A percentile compares a stretch with the other conserved stretches of the same genome.
Conservation (phyloP, 202 grass and related monocot genomes). For the Alloteropsis angusta region DNA sequence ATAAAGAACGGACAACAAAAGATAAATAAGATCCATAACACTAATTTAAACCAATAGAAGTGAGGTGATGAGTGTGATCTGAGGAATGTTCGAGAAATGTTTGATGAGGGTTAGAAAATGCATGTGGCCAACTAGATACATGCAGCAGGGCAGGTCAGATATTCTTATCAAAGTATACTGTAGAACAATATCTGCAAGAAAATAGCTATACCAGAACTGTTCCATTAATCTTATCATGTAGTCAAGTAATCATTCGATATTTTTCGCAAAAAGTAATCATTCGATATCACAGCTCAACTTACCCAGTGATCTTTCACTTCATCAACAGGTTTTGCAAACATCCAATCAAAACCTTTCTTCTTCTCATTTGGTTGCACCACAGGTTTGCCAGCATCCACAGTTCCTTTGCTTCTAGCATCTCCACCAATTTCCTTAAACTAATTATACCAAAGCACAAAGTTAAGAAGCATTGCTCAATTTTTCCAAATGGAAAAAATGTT, state of each 20-base stretch:
- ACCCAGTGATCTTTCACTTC: conserved; percentile 99
- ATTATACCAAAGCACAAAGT: background rate
- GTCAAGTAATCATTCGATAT: conserved; percentile 13
- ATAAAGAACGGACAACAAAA: conserved; percentile 1
- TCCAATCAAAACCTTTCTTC: conserved; percentile 99
- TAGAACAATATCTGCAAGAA: background rate
- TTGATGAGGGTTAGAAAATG: background rate
- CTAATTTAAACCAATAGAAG: background rate
- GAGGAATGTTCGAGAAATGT: background rate
- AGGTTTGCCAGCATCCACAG: conserved; percentile 33
- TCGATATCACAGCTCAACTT: conserved; percentile 19
- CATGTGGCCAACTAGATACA: background rate
- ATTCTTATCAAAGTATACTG: background rate
- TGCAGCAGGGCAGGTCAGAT: background rate
- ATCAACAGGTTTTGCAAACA: conserved; percentile 81
- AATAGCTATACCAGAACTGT: background rate
- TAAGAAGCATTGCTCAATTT: background rate
- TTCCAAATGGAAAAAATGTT: background rate
- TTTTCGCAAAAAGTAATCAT: background rate
- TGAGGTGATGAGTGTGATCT: background rate
- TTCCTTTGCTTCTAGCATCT: conserved; percentile 48
- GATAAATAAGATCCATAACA: conserved; percentile 1
- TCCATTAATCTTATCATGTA: background rate
- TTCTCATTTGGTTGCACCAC: conserved; percentile 55
- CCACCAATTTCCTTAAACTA: conserved; percentile 92